Percentiles rank a stretch among this genome's conserved stretches.
These are phyloP conservation scores for Termitomyces sp. DNA, from an alignment of 768 basidiomycete genomes.

Conservation along the genomic window DNA sequence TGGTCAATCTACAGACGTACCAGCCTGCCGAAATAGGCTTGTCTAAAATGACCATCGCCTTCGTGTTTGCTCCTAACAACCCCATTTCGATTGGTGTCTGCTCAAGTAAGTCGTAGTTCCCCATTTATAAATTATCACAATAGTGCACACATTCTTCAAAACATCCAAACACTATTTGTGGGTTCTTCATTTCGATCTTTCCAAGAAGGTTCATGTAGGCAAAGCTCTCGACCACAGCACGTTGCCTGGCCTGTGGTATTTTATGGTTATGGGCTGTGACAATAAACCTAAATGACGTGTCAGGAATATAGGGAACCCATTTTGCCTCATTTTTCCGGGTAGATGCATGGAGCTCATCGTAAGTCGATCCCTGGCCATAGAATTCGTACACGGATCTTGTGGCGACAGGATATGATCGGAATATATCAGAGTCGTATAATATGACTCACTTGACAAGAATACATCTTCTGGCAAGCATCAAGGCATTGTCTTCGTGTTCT, in stretches of 20 bases:
- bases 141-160: constrained; percentile 80
- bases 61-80: constrained; percentile 42
- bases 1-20: constrained; percentile 38
- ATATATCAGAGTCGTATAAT: neutral
- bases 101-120: neutral
- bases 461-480: constrained; percentile 68
- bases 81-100: constrained; percentile 49
- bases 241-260: constrained; percentile 62
- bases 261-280: constrained; percentile 73
- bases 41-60: constrained; percentile 62
- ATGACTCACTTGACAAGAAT: constrained; percentile 70
- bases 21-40: constrained; percentile 83
- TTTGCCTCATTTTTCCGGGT: constrained; percentile 36
- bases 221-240: constrained; percentile 71
- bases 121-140: neutral
- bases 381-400: constrained; percentile 72
- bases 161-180: constrained; percentile 66
- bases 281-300: constrained; percentile 78
- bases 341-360: constrained; percentile 61
- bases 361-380: constrained; percentile 65
- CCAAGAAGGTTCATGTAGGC: constrained; percentile 81
- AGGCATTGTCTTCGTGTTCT: constrained; percentile 67
- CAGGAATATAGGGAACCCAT: constrained; percentile 55
- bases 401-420: neutral
- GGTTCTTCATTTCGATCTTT: constrained; percentile 74